Evolutionary conservation across 2,329 filamentous ascomycete species (phyloP).

Genomic region (Capronia americana): DNA sequence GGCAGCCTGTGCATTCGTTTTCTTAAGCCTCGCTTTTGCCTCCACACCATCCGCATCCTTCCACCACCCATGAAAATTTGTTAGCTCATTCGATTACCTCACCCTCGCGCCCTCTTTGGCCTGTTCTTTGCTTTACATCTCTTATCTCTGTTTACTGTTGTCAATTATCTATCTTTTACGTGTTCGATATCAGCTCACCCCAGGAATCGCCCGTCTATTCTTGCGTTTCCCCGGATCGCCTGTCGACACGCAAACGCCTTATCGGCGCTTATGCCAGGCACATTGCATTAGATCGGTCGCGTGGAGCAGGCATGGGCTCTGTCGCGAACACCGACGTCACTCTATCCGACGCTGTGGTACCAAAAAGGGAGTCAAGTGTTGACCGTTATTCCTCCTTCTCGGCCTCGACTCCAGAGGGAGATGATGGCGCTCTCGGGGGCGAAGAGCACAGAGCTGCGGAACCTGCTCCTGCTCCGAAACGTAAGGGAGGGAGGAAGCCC

Average conservation of each 20-base stretch:
- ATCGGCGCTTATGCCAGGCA: constrained; percentile 40
- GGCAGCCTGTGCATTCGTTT: constrained; percentile 5
- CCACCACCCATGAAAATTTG: constrained; percentile 32
- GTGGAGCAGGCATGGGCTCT: constrained; percentile 50
- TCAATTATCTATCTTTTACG: constrained; percentile 39
- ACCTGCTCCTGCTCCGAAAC: constrained; percentile 71
- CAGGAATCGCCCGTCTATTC: constrained; percentile 27
- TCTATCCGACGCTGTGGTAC: constrained; percentile 51
- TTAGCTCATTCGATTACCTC: constrained; percentile 43
- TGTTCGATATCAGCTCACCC: constrained; percentile 34
- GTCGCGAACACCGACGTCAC: constrained; percentile 49
- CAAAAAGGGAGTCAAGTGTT: constrained; percentile 50
- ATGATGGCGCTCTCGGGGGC: constrained; percentile 44
- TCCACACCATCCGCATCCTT: constrained; percentile 28
- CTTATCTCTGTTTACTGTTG: constrained; percentile 42
- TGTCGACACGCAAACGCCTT: constrained; percentile 13
- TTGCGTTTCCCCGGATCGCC: constrained; percentile 29
- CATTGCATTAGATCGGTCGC: constrained; percentile 38
- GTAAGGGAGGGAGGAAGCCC: constrained; percentile 96
- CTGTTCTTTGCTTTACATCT: constrained; percentile 39
- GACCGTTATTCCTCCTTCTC: constrained; percentile 53
- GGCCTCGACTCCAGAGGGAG: constrained; percentile 55
- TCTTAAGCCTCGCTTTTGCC: constrained; percentile 22
- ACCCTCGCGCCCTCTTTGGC: constrained; percentile 28
- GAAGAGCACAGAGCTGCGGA: constrained; percentile 44